Conservation (phyloP, 2,329 filamentous ascomycete genomes). For the Aspergillus sp. region DNA sequence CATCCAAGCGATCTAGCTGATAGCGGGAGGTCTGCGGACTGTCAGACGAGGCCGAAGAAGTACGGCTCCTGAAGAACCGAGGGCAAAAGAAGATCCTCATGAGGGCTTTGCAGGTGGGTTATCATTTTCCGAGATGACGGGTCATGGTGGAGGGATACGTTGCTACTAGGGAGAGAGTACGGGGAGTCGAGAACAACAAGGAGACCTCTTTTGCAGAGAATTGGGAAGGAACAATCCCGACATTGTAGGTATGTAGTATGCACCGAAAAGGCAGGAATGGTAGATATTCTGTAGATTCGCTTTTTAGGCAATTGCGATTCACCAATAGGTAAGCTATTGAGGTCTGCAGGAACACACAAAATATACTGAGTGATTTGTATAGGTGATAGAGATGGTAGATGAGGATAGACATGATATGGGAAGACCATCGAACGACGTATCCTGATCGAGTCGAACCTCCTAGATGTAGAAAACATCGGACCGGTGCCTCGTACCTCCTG, state of each 20-base stretch:
- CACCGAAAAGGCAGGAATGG: background rate
- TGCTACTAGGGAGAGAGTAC: background rate
- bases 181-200: background rate
- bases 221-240: background rate
- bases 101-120: background rate
- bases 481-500: no score
- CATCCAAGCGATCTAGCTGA: background rate
- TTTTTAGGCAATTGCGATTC: background rate
- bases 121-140: background rate
- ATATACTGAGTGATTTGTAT: no score
- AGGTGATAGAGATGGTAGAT: no score
- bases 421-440: no score
- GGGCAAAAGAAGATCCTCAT: constrained; percentile 9
- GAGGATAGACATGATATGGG: no score
- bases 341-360: no score
- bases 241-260: background rate
- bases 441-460: no score
- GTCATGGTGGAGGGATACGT: background rate
- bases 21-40: background rate
- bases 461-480: no score
- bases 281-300: background rate
- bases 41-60: background rate
- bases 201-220: background rate
- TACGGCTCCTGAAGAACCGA: constrained; percentile 3
- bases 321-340: background rate